Evolutionary conservation across 768 basidiomycete genomes (phyloP).

Genomic region (Russula emetica): DNA sequence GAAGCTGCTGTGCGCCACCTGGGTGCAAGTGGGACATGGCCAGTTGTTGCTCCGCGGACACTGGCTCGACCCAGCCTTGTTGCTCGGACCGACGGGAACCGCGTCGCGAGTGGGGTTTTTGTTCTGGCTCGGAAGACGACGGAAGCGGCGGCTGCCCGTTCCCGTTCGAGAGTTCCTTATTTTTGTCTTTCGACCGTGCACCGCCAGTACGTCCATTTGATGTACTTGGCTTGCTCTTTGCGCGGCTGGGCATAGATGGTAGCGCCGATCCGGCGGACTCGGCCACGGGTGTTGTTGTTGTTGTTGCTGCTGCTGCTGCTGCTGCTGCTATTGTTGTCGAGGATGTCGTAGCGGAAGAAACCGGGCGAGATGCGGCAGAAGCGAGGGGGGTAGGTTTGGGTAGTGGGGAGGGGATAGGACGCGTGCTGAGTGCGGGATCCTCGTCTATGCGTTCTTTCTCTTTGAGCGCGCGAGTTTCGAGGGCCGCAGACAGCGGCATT

Average conservation of each 20-base stretch:
- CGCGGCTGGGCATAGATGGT: slow-evolving; percentile 7
- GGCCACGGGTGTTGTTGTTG: background rate
- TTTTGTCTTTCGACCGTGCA: slow-evolving; percentile 24
- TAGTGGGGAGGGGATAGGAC: slow-evolving; percentile 4
- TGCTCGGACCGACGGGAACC: slow-evolving; percentile 27
- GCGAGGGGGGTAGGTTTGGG: slow-evolving; percentile 11
- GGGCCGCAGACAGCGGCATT: slow-evolving; percentile 22
- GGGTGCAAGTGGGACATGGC: background rate
- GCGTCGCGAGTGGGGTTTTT: slow-evolving; percentile 16
- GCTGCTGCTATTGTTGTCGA: slow-evolving; percentile 4
- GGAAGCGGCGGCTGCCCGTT: background rate
- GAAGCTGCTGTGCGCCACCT: slow-evolving; percentile 12
- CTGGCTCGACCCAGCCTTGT: slow-evolving; percentile 5
- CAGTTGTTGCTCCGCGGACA: slow-evolving; percentile 4
- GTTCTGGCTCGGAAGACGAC: slow-evolving; percentile 11
- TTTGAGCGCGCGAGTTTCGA: slow-evolving; percentile 21
- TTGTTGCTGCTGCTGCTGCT: background rate
- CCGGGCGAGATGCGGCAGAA: slow-evolving; percentile 14
- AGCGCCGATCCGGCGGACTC: slow-evolving; percentile 11
- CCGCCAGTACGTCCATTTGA: slow-evolving; percentile 22
- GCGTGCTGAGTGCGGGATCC: slow-evolving; percentile 26
- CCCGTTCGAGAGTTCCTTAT: slow-evolving; percentile 17
- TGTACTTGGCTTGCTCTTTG: slow-evolving; percentile 16
- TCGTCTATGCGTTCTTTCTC: slow-evolving; percentile 27
- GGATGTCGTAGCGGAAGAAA: slow-evolving; percentile 20